Percentiles rank a stretch among this genome's conserved stretches.
These are phyloP conservation scores for Phytophthora podocarpi DNA, from an alignment of 352 stramenopile genomes.

Conservation along the genomic window DNA sequence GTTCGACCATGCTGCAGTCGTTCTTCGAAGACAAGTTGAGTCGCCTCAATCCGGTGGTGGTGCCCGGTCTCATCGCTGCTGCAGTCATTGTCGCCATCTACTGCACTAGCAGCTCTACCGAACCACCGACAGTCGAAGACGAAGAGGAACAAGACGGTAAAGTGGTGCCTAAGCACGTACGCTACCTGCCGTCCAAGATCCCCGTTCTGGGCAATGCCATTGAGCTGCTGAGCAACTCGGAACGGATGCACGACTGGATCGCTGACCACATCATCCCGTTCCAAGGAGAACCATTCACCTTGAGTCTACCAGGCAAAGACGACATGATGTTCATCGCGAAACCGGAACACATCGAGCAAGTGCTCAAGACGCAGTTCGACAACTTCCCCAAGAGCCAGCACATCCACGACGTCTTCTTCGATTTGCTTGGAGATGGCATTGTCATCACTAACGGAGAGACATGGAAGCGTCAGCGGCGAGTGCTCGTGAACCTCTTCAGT, in stretches of 20 bases:
- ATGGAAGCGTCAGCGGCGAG: constrained; percentile 56
- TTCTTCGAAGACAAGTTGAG: constrained; percentile 24
- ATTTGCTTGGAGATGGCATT: constrained; percentile 66
- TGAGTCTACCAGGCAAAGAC: constrained; percentile 36
- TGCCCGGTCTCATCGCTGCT: constrained; percentile 21
- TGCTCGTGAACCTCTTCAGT: constrained; percentile 43
- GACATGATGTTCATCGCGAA: constrained; percentile 47
- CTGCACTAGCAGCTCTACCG: constrained; percentile 8
- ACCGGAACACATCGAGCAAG: constrained; percentile 39
- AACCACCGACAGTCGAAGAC: not conserved
- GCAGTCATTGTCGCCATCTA: constrained; percentile 26
- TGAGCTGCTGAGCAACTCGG: constrained; percentile 43
- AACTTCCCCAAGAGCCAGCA: constrained; percentile 64
- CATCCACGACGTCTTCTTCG: constrained; percentile 44
- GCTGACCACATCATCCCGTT: constrained; percentile 29
- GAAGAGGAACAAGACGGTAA: constrained; percentile 9
- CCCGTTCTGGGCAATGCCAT: constrained; percentile 40
- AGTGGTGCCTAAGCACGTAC: constrained; percentile 22
- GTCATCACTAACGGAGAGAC: constrained; percentile 53
- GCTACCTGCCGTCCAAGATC: constrained; percentile 39
- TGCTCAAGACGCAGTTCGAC: constrained; percentile 54
- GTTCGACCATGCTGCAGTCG: constrained; percentile 21
- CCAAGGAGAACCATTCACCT: constrained; percentile 40
- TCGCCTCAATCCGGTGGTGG: constrained; percentile 14
- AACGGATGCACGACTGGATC: constrained; percentile 60